Evolutionary conservation across 2,329 filamentous ascomycete species (phyloP), one percentile per base, ranked within the genome.

Genomic region (Exutisphaerella laricina): DNA sequence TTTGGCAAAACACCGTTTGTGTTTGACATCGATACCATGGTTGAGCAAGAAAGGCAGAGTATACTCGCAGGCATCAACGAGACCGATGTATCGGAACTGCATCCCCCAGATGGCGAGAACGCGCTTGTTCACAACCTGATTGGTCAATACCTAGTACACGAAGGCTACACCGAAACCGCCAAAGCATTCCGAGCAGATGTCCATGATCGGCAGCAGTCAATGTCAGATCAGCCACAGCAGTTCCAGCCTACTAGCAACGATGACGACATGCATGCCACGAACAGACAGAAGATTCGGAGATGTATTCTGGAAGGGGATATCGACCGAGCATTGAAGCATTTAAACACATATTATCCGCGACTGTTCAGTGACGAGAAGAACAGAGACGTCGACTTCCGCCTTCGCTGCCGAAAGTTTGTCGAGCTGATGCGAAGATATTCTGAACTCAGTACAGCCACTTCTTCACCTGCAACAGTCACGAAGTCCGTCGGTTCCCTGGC

Each of bases 81-180:
- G 23, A 69, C 76, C 9, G 72, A 70, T 36, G 75, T 82, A n/a
- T 71, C 76, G 20, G 70, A 64, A 16, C 68, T 92, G 5, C 77
- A 79, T 23, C 77, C 79, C 2, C 73, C 74, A 2, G 70, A 85
- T 49, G 79, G 77, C 48, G 90, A 96, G 64, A 82, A 80, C 1
- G 74, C 84, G 18, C 74, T 97, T 35, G 80, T 95, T 26, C 88
- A 96, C 61, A 78, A 85, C 55, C 70, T 97, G 43, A 80, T 90
- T 13, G 75, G 88, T 28, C 89, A 96, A 65, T 97, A 94, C 54
- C 71, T 98, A 10, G 85, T 89, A 26, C 90, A 97, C 56, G 92
- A 97, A 58, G 92, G 92, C 46, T 97, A 96, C 55, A 84, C 96
- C 5, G 90, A 96, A 54, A 95, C 90, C 0, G 89, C 89, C 6